Base-by-base conservation (phyloP, 805 yeast species). In the Yamadazyma kitorensis region DNA sequence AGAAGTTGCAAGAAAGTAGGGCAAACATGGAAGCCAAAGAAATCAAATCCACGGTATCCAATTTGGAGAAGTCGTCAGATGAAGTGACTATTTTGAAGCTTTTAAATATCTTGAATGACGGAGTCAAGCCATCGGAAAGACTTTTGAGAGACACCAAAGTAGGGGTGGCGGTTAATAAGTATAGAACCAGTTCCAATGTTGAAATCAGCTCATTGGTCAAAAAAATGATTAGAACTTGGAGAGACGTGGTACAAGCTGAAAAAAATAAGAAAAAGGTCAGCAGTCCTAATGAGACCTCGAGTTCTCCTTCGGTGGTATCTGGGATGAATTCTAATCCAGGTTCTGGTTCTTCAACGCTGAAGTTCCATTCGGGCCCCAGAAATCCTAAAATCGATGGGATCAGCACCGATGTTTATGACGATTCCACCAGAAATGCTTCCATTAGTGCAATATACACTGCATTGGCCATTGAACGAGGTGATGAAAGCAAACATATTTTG, bases 141-240 rank as follows among this genome's bases (percentile, higher is more conserved):
- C 68, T 91, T 22, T 69, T 91, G 33, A 75, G 97, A 51, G 95
- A 91, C 52, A 93, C 98, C 6, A 88, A 87, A 58, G 91, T 93
- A n/a, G 98, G 98, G 44, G 91, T 93, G 12, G 91, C 89, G 6
- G 97, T 93, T 26, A 93, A 93, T 64, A 88, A 86, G 59, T 78
- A 84, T 51, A 78, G 95, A 44, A 63, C 85, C 6, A 78, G 80
- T 29, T 52, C 61, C 19, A 86, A 84, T 57, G 42, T 73, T 15
- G 94, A 88, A 47, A 74, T 93, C 29, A 68, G 82, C 9, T 61
- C 71, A 2, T 61, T 84, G 25, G 98, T 91, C 23, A 86, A 85
- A 57, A 78, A 77, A 47, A 85, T 89, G 65, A 88, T 93, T 49
- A 76, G 78, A 47, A 68, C 72, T 23, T 93, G 98, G 98, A 87